phyloP scores from a whole-genome alignment of 2,329 filamentous ascomycete species.

The Ploettnerulaceae sp. region DNA sequence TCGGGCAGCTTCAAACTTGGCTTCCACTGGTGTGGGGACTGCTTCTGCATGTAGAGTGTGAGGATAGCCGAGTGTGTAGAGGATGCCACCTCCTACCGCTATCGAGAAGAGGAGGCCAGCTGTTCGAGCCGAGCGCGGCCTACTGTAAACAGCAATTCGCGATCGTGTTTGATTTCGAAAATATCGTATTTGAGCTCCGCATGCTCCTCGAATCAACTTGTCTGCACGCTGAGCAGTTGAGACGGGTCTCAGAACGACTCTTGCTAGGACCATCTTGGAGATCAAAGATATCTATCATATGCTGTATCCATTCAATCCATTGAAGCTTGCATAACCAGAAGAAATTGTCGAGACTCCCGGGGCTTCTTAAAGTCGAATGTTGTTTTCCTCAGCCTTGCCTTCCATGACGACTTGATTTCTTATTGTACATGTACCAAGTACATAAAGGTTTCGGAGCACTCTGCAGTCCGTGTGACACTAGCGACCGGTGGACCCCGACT shows the following conservation, averaged over 20 bases:
- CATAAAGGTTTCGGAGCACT: neutral
- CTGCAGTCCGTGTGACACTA: neutral
- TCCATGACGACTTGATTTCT: constrained; percentile 26
- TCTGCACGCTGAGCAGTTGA: constrained; percentile 18
- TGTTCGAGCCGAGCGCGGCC: constrained; percentile 7
- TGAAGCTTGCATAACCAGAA: neutral
- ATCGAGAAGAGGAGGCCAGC: constrained; percentile 23
- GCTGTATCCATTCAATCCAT: neutral
- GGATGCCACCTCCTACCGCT: constrained; percentile 22
- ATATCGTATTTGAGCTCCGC: constrained; percentile 20
- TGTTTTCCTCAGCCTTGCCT: constrained; percentile 17
- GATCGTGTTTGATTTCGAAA: constrained; percentile 18
- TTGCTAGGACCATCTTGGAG: constrained; percentile 25
- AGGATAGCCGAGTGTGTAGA: constrained; percentile 28
- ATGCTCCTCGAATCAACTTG: constrained; percentile 11
- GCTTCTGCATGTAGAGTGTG: constrained; percentile 28
- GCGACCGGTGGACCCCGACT: no score
- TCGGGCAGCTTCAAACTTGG: constrained; percentile 65
- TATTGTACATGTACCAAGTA: no score
- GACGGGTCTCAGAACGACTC: constrained; percentile 9
- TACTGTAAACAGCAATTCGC: constrained; percentile 17
- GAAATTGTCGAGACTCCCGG: neutral
- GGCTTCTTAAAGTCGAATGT: neutral
- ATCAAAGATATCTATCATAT: neutral
- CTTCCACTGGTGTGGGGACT: constrained; percentile 40